These are phyloP conservation scores for Ocimum tenuiflorum DNA, from an alignment of 257 asterid genomes.

Conservation along the genomic window DNA sequence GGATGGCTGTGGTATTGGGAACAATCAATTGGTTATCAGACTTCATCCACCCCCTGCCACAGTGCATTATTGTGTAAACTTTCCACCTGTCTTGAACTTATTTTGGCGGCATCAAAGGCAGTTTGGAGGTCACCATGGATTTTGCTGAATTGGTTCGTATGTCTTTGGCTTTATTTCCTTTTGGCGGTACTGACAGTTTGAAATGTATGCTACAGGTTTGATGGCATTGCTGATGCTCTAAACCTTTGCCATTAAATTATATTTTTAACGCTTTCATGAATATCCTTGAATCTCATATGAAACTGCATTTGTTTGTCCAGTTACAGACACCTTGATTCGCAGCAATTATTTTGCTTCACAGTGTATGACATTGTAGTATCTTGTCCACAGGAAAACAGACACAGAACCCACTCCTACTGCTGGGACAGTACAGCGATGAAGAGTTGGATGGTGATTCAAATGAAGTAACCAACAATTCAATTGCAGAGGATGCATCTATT, in stretches of 20 bases:
- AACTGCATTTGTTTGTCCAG: conserved; percentile 18
- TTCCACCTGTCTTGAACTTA: conserved; percentile 47
- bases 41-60: conserved; percentile 80
- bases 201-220: conserved; percentile 74
- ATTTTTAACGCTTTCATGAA: conserved; percentile 17
- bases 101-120: conserved; percentile 60
- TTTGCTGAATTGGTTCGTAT: conserved; percentile 87
- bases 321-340: conserved; percentile 14
- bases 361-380: conserved; percentile 37
- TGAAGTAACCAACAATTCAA: conserved; percentile 29
- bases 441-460: conserved; percentile 59
- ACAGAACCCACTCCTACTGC: conserved; percentile 75
- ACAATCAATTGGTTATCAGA: conserved; percentile 69
- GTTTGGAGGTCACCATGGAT: conserved; percentile 46
- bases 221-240: conserved; percentile 30
- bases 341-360: conserved; percentile 7
- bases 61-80: conserved; percentile 64
- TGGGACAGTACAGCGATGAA: conserved; percentile 93
- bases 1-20: conserved; percentile 96
- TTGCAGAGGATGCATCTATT: conserved; percentile 34
- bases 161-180: conserved; percentile 62
- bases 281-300: conserved; percentile 10
- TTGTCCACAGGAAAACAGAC: conserved; percentile 50
- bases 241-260: conserved; percentile 24
- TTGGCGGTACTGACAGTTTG: conserved; percentile 62